Base-by-base conservation (phyloP, 1,284 basidiomycete genomes). In the Porphyrellus sp. region DNA sequence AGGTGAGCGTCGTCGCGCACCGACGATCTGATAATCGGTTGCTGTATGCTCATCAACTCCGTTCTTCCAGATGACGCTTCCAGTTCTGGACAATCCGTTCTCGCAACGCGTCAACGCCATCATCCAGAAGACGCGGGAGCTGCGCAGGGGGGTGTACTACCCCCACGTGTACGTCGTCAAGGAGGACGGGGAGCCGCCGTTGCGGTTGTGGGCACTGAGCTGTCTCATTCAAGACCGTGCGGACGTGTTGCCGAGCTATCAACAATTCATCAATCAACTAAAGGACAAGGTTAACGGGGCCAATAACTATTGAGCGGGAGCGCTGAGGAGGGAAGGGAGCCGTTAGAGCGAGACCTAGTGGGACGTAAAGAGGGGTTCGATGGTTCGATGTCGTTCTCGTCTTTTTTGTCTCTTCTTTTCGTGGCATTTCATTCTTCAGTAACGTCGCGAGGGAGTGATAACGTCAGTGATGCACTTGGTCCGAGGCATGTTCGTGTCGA, bases 141-240 rank as follows among this genome's bases (percentile, higher is more conserved):
- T 88, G 77, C 85, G 89, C 49, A 80, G 93, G 37, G 95, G 96
- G 9, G 86, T 89, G 5, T 99, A 98, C 72, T 86, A 89, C 66
- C 92, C 93, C 15, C 92, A 97, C 68, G 75, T 99, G n/a, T 99
- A 98, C 69, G 77, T 99, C 39, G 95, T 98, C 64, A 99, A 99
- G 75, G 94, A 97, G 70, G 97, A 99, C 64, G 96, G 94, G 51
- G 97, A 99, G 72, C 91, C 93, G 3, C 86, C 93, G 44, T 76
- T 99, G 67, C 79, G 95, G 54, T 81, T 93, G 59, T 98, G 95
- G 95, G 97, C 96, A 0, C 79, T 99, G 59, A 94, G 91, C 67
- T 82, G 86, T 69, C 81, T 99, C 63, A 89, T 99, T 63, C 95
- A 99, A 74, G 97, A 99, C 72, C 86, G 97, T 54, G 89, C 93